Percentiles rank a stretch among this genome's conserved stretches.
Evolutionary conservation across 2,329 filamentous ascomycete genomes (phyloP).

Genomic region (Cordyceps javanica): DNA sequence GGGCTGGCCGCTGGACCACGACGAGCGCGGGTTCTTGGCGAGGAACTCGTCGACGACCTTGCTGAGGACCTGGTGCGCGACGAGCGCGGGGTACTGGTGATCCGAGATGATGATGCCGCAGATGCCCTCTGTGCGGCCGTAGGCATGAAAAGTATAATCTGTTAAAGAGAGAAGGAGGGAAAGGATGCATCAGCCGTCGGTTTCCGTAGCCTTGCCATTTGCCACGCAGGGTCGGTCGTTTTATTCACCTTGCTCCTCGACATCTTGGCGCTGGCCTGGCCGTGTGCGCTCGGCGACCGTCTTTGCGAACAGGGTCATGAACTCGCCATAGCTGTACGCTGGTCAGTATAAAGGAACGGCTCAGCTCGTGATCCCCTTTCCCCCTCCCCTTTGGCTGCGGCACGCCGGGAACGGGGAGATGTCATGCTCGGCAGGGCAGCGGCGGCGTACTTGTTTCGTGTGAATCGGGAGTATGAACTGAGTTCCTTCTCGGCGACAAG

Average conservation of each 20-base stretch:
- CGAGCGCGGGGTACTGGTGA: constrained; percentile 67
- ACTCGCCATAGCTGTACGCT: constrained; percentile 41
- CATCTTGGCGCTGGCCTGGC: constrained; percentile 76
- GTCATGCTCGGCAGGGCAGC: background rate
- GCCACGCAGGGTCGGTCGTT: background rate
- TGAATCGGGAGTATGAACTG: constrained; percentile 74
- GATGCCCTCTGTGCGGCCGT: constrained; percentile 67
- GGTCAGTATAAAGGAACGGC: constrained; percentile 15
- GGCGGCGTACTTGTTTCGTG: constrained; percentile 56
- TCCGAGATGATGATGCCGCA: constrained; percentile 74
- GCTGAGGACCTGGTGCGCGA: constrained; percentile 79
- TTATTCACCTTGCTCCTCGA: constrained; percentile 69
- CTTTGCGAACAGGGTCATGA: constrained; percentile 82
- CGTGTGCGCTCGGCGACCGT: constrained; percentile 81
- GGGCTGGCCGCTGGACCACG: constrained; percentile 53
- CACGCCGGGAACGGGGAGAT: background rate
- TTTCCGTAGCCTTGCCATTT: background rate
- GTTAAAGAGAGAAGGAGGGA: constrained; percentile 29
- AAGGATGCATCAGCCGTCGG: background rate
- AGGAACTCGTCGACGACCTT: constrained; percentile 88
- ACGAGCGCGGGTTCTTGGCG: constrained; percentile 62
- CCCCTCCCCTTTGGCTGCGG: background rate
- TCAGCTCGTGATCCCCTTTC: background rate
- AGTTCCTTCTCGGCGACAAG: constrained; percentile 73
- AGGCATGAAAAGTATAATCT: constrained; percentile 72